A percentile compares a stretch with the other conserved stretches of the same genome.
Conservation (phyloP, 2,329 filamentous ascomycete genomes). For the Claviceps maximensis region DNA sequence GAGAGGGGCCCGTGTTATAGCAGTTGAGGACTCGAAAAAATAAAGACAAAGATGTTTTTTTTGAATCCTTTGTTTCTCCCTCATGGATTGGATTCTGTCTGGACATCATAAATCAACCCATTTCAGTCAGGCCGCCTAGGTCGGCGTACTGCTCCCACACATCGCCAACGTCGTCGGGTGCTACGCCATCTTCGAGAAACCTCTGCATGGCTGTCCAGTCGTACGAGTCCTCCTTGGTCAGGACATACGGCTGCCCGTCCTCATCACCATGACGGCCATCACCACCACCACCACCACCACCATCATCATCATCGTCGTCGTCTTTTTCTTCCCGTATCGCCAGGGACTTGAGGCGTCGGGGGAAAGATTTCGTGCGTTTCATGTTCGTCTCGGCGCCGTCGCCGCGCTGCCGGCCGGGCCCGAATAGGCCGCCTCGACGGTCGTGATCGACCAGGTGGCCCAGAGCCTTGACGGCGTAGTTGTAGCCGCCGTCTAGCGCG, state of each 20-base stretch:
- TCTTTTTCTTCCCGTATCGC: constrained; percentile 10
- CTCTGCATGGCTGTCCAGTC: constrained; percentile 26
- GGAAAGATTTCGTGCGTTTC: constrained; percentile 11
- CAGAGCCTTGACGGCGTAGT: constrained; percentile 12
- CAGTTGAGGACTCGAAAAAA: too few species aligned
- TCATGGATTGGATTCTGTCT: too few species aligned
- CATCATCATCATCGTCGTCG: too few species aligned
- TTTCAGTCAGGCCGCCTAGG: constrained; percentile 30
- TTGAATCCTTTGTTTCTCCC: too few species aligned
- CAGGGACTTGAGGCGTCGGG: constrained; percentile 7
- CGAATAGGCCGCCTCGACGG: constrained; percentile 8
- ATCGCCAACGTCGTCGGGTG: constrained; percentile 13
- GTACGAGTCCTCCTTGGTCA: constrained; percentile 14
- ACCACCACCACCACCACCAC: too few species aligned
- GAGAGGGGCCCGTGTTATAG: too few species aligned
- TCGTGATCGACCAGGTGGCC: constrained; percentile 13
- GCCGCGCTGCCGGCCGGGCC: constrained; percentile 13
- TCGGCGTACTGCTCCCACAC: constrained; percentile 35
- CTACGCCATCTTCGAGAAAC: constrained; percentile 18
- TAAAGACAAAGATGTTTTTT: too few species aligned
- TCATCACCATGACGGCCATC: constrained; percentile 6
- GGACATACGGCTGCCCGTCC: constrained; percentile 15
- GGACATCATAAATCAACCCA: too few species aligned
- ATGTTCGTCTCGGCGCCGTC: constrained; percentile 10
- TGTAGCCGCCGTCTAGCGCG: constrained; percentile 16